Evolutionary conservation across 2,329 filamentous ascomycete genomes (phyloP), one percentile per base, ranked within the genome.

Genomic region (Fusarium coicis): DNA sequence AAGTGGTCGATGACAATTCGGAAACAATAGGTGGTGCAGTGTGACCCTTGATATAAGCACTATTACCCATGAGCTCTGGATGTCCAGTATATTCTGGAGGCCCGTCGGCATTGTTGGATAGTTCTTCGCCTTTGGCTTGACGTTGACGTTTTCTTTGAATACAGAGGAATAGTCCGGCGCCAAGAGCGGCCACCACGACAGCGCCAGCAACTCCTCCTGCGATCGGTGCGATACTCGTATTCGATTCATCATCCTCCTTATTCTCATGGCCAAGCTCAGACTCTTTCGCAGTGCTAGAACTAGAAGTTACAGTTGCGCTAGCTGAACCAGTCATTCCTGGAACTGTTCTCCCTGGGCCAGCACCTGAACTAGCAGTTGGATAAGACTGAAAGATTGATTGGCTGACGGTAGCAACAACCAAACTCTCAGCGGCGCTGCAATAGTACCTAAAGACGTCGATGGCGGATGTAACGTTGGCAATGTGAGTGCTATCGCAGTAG

Each of bases 351-450:
- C 50, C 55, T 11, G 66, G 54, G n/a, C 44, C 56, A 26, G 62
- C 68, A 2, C 71, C 59, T 10, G 74, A 74, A 16, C 66, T 67
- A 15, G 77, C 63, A 47, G 70, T 70, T 7, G 63, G 53, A 15
- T 58, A 76, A 4, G 70, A 69, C 7, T 68, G 46, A 5, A 66
- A 67, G 11, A 72, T 74, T 2, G 86, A 85, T 21, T 84, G 81
- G 6, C 80, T 81, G 6, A 87, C 81, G 0, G 83, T 84, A 2
- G 81, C 80, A 10, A 84, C 80, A 2, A 84, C 81, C 43, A 85
- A 74, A 28, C 79, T 83, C 55, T 81, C 81, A 2, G 84, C 87
- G 7, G 87, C 87, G 62, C 83, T 86, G 74, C 87, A 89, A 73
- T 88, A 89, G 49, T 81, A 79, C 46, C 84, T 79, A 66, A 85